Percentiles rank a stretch among this genome's conserved stretches.
Conservation (phyloP, 768 basidiomycete genomes). For the Melanogaster broomeanus region DNA sequence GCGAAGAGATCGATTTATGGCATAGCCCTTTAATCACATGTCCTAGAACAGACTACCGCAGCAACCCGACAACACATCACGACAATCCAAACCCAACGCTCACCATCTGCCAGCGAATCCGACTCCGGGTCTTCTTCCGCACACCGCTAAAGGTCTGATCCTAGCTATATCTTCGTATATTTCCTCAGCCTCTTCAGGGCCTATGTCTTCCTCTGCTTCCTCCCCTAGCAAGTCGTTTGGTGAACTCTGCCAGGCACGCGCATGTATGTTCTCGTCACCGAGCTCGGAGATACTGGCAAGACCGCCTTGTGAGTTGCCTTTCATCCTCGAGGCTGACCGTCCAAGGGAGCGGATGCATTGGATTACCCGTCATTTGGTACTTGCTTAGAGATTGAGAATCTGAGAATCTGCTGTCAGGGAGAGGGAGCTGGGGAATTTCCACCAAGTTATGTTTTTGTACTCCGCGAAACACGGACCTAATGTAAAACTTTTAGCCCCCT, state of each 20-base stretch:
- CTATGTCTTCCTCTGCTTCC: slow-evolving; percentile 44
- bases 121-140: slow-evolving; percentile 68
- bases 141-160: slow-evolving; percentile 75
- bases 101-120: slow-evolving; percentile 72
- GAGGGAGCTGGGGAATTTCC: too few species aligned
- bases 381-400: too few species aligned
- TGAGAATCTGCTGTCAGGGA: too few species aligned
- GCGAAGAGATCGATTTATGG: too few species aligned
- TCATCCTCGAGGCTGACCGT: slow-evolving; percentile 35
- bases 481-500: too few species aligned
- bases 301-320: slow-evolving; percentile 65
- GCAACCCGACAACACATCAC: too few species aligned
- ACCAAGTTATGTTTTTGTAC: too few species aligned
- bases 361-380: too few species aligned
- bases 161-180: slow-evolving; percentile 60
- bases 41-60: too few species aligned
- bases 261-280: slow-evolving; percentile 59
- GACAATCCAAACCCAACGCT: too few species aligned
- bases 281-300: slow-evolving; percentile 72
- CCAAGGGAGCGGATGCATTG: slow-evolving; percentile 6
- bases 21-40: too few species aligned
- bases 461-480: too few species aligned
- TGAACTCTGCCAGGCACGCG: slow-evolving; percentile 68
- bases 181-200: slow-evolving; percentile 50
- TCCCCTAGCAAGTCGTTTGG: slow-evolving; percentile 60